Evolutionary conservation across 352 stramenopile species (phyloP).

Genomic region (Hyaloperonospora arabidopsidis): DNA sequence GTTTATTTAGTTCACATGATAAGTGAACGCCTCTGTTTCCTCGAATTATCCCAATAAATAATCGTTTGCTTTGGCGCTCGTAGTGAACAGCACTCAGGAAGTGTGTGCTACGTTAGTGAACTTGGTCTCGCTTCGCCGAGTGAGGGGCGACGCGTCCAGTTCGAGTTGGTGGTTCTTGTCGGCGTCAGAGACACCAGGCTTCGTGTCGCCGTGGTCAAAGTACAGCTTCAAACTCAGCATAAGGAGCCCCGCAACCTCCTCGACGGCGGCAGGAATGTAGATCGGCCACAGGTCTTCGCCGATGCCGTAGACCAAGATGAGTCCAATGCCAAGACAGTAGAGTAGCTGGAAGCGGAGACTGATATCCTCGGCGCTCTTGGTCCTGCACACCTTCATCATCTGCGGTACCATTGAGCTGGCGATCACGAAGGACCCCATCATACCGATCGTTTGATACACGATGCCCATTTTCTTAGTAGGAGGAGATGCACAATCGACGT

Average conservation of each 20-base stretch:
- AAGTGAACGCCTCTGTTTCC: not conserved
- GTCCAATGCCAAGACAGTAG: slow-evolving; percentile 39
- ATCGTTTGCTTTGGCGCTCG: not conserved
- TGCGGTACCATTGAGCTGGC: slow-evolving; percentile 49
- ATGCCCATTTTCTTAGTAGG: slow-evolving; percentile 19
- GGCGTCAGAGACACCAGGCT: slow-evolving; percentile 1
- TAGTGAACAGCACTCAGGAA: not conserved
- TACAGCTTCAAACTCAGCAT: slow-evolving; percentile 43
- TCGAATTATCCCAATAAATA: not conserved
- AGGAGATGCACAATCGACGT: too few relatives aligned
- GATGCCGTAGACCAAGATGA: slow-evolving; percentile 42
- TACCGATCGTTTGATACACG: slow-evolving; percentile 46
- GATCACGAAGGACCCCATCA: slow-evolving; percentile 55
- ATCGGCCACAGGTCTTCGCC: slow-evolving; percentile 44
- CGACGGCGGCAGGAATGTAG: slow-evolving; percentile 45
- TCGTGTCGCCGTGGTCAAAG: slow-evolving; percentile 26
- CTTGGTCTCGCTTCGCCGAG: slow-evolving; percentile 2
- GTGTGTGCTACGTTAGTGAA: not conserved
- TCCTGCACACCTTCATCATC: slow-evolving; percentile 52
- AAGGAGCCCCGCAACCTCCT: slow-evolving; percentile 28
- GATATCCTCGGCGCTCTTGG: slow-evolving; percentile 54
- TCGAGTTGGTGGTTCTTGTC: slow-evolving; percentile 23
- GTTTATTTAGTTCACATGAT: not conserved
- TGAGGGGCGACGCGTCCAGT: slow-evolving; percentile 14
- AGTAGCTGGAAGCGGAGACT: slow-evolving; percentile 41